These are phyloP conservation scores for Hypomyces perniciosus DNA, from an alignment of 2,329 filamentous ascomycete genomes.

Conservation along the genomic window DNA sequence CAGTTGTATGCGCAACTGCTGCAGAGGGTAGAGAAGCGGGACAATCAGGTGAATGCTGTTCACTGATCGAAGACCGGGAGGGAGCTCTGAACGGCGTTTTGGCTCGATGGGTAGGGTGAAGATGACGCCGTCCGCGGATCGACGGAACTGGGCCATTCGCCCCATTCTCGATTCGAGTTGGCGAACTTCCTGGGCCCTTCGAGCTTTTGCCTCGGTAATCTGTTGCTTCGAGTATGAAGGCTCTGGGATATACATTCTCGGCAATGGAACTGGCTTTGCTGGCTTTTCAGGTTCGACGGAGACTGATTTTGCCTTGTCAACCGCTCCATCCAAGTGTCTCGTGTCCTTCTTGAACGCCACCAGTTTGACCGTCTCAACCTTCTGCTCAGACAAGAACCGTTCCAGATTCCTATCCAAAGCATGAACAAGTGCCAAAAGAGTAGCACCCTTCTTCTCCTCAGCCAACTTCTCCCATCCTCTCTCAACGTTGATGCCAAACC, in stretches of 20 bases:
- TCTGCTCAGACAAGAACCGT: constrained; percentile 60
- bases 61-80: constrained; percentile 53
- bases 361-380: constrained; percentile 67
- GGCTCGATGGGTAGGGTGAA: constrained; percentile 68
- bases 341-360: constrained; percentile 52
- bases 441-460: constrained; percentile 46
- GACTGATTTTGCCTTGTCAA: constrained; percentile 7
- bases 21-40: constrained; percentile 65
- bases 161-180: constrained; percentile 73
- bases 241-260: constrained; percentile 33
- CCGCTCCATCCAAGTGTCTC: constrained; percentile 35
- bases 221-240: constrained; percentile 53
- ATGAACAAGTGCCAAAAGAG: constrained; percentile 61
- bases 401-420: constrained; percentile 69
- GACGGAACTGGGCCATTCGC: constrained; percentile 59
- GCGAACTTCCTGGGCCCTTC: constrained; percentile 59
- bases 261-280: constrained; percentile 13
- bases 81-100: constrained; percentile 53
- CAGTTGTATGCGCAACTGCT: constrained; percentile 59
- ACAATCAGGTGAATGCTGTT: constrained; percentile 63
- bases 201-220: constrained; percentile 55
- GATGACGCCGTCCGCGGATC: constrained; percentile 61
- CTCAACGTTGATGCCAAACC: constrained; percentile 72
- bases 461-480: constrained; percentile 64
- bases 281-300: not conserved